phyloP scores from a whole-genome alignment of 345 rosid species.

The Theobroma cacao region DNA sequence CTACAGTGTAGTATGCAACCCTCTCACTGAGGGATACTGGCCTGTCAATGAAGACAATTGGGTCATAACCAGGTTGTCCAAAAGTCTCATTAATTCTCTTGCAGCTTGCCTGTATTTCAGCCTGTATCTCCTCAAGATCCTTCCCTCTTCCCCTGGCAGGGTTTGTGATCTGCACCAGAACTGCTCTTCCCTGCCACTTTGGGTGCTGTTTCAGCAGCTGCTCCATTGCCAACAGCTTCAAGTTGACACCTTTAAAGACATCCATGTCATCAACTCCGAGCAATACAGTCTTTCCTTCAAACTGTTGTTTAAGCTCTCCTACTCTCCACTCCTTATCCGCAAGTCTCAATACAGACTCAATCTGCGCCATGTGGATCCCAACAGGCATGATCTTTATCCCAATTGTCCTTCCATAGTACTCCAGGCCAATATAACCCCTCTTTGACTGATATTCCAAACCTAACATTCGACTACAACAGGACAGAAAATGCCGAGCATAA shows the following conservation, averaged over 20 bases:
- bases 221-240: conserved; percentile 78
- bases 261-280: conserved; percentile 88
- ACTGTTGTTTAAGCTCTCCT: conserved; percentile 63
- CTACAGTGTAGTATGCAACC: conserved; percentile 62
- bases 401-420: conserved; percentile 72
- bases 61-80: conserved; percentile 61
- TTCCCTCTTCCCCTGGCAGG: conserved; percentile 72
- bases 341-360: conserved; percentile 57
- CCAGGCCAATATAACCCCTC: conserved; percentile 74
- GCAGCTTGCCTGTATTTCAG: conserved; percentile 55
- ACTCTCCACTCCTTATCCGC: conserved; percentile 76
- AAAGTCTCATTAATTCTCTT: conserved; percentile 62
- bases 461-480: conserved; percentile 74
- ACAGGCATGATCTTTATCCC: conserved; percentile 85
- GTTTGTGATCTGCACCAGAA: conserved; percentile 66
- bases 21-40: conserved; percentile 59
- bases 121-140: conserved; percentile 66
- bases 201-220: conserved; percentile 71
- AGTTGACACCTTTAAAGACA: conserved; percentile 70
- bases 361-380: conserved; percentile 79
- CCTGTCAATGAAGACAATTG: conserved; percentile 61
- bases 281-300: conserved; percentile 64
- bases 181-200: conserved; percentile 67
- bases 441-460: conserved; percentile 75
- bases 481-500: conserved; percentile 90